phyloP scores from a whole-genome alignment of 2,329 filamentous ascomycete species.

The Lachnellula arida region DNA sequence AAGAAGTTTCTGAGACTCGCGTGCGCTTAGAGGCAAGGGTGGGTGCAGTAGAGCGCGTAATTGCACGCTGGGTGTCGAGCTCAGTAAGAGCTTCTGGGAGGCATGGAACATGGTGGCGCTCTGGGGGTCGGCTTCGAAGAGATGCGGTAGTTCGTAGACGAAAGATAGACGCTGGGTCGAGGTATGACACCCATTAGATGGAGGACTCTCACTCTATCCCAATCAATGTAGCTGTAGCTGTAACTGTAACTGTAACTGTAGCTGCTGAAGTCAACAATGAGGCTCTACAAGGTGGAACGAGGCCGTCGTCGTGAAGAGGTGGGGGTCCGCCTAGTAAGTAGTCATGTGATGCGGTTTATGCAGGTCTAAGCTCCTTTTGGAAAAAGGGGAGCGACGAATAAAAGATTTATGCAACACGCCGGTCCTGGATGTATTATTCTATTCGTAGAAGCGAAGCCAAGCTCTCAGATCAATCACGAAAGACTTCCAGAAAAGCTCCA shows the following conservation, averaged over 20 bases:
- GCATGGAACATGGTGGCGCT: conserved; percentile 43
- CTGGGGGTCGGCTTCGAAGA: no score
- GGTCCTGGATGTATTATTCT: background rate
- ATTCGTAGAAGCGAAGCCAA: background rate
- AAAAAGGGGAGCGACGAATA: no score
- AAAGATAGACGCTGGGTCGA: background rate
- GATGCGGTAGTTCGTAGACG: no score
- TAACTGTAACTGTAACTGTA: background rate
- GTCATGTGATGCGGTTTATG: background rate
- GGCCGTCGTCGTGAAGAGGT: background rate
- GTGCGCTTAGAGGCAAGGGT: conserved; percentile 46
- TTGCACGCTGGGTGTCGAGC: conserved; percentile 39
- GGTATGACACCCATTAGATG: background rate
- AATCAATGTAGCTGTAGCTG: no score
- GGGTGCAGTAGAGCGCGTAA: conserved; percentile 40
- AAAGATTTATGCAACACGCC: background rate
- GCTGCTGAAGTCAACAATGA: background rate
- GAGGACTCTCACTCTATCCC: background rate
- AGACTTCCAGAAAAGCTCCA: background rate
- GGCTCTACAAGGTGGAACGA: background rate
- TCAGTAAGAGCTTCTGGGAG: conserved; percentile 42
- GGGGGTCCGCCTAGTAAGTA: background rate
- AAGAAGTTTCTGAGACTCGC: conserved; percentile 56
- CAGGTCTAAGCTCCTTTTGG: no score
- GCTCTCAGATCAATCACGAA: background rate